Conservation (phyloP, 140 eudicot species). For the Senecio squalidus region DNA sequence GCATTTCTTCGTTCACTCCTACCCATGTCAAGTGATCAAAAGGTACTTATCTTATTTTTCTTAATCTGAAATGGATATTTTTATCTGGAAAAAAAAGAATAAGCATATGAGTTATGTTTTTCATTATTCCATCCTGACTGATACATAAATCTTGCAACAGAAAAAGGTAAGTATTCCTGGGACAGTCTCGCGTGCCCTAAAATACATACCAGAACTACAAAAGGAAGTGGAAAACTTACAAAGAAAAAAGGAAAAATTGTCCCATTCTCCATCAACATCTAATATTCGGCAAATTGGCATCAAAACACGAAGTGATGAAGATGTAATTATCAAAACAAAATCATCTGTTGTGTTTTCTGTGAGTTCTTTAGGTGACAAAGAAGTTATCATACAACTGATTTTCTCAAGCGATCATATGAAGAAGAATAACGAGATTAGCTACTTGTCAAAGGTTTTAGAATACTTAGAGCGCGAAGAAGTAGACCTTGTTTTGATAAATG, state of each 20-base stretch:
- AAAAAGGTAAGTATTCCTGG: conserved; percentile 62
- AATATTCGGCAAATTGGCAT: neutral
- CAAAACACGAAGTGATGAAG: neutral
- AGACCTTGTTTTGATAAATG: conserved; percentile 34
- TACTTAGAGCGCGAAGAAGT: conserved; percentile 30
- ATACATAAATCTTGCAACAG: too few species aligned
- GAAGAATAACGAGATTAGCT: conserved; percentile 8
- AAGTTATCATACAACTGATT: conserved; percentile 38
- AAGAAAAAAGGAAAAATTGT: conserved; percentile 34
- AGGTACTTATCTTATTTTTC: too few species aligned
- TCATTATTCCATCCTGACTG: too few species aligned
- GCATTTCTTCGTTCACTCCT: too few species aligned
- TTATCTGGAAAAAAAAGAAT: too few species aligned
- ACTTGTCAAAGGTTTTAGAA: conserved; percentile 24
- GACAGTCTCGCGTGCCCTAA: conserved; percentile 49
- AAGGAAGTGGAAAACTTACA: conserved; percentile 43
- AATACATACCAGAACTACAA: conserved; percentile 68
- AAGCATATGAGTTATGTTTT: too few species aligned
- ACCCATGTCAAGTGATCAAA: too few species aligned
- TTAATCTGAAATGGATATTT: too few species aligned
- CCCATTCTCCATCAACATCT: conserved; percentile 10
- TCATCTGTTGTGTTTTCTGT: conserved; percentile 18
- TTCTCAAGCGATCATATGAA: conserved; percentile 13
- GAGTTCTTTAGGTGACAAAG: conserved; percentile 33
- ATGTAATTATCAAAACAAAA: neutral